phyloP scores from a whole-genome alignment of 139 green algal genomes.

The Bryopsis sp. region DNA sequence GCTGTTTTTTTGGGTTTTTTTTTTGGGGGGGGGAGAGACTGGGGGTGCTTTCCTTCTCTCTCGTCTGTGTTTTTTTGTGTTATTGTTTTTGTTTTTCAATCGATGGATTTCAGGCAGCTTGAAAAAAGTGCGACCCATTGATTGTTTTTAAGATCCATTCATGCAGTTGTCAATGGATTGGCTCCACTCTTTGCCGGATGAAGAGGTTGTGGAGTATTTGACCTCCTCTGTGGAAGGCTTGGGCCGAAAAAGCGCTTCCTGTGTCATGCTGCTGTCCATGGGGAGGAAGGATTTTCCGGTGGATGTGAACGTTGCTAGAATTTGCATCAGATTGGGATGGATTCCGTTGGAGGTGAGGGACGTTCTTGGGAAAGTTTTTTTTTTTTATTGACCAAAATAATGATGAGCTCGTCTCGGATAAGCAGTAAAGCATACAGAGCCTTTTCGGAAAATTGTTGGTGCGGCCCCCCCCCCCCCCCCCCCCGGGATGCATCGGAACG shows the following conservation, averaged over 20 bases:
- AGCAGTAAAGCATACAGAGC: no score
- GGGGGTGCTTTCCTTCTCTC: no score
- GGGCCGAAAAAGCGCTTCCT: slow-evolving; percentile 61
- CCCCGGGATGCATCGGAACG: no score
- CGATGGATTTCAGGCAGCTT: no score
- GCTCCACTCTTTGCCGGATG: slow-evolving; percentile 33
- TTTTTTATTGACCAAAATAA: background rate
- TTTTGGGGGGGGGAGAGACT: no score
- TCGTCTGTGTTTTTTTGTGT: no score
- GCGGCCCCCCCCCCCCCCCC: no score
- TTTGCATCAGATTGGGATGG: slow-evolving; percentile 64
- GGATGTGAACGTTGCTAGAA: slow-evolving; percentile 67
- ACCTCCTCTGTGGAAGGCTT: slow-evolving; percentile 40
- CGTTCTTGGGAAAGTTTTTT: background rate
- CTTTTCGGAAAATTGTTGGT: no score
- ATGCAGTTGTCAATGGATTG: slow-evolving; percentile 55
- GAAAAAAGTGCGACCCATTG: background rate
- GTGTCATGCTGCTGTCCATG: slow-evolving; percentile 60
- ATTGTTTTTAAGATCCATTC: background rate
- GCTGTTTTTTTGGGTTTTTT: no score
- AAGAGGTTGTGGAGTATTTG: slow-evolving; percentile 40
- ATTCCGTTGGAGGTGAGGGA: slow-evolving; percentile 38
- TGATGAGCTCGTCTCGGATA: no score
- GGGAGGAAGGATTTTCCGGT: slow-evolving; percentile 57
- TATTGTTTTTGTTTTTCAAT: no score